These are phyloP conservation scores for Colletotrichum chlorophyti DNA, from an alignment of 2,329 filamentous ascomycete genomes.

Conservation along the genomic window DNA sequence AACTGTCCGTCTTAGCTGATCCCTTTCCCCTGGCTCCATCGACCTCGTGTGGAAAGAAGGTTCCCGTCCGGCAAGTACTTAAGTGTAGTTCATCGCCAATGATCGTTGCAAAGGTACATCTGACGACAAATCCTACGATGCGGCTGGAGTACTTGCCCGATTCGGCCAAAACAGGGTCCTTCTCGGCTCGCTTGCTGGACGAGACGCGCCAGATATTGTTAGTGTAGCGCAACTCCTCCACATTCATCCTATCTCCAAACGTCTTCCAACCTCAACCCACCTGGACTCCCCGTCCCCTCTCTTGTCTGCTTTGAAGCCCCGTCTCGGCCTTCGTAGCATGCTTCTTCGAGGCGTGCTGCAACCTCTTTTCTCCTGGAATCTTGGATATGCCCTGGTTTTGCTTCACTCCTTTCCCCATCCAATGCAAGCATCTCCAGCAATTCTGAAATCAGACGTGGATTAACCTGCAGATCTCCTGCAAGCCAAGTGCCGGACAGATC, in stretches of 20 bases:
- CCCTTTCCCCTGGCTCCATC: no score
- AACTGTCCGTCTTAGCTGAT: no score
- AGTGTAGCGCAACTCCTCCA: conserved; percentile 28
- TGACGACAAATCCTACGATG: no score
- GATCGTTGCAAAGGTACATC: no score
- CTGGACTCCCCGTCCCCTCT: background rate
- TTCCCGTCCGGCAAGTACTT: background rate
- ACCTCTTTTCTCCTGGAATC: background rate
- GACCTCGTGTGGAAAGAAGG: no score
- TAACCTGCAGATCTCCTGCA: conserved; percentile 8
- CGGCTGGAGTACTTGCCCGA: background rate
- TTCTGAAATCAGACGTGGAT: conserved; percentile 6
- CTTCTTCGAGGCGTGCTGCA: conserved; percentile 4
- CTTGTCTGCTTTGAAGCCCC: conserved; percentile 24
- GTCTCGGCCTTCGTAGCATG: conserved; percentile 8
- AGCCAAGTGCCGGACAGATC: conserved; percentile 13
- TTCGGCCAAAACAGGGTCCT: conserved; percentile 14
- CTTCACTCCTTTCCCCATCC: background rate
- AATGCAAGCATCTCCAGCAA: conserved; percentile 16
- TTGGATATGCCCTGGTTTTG: conserved; percentile 5
- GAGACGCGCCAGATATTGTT: conserved; percentile 27
- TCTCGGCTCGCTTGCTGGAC: conserved; percentile 28
- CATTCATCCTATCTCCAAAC: conserved; percentile 22
- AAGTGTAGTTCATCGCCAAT: background rate
- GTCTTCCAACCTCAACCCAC: conserved; percentile 18